Evolutionary conservation across 2,329 filamentous ascomycete genomes (phyloP).

Genomic region (Nannizziopsis arthrosporioides): DNA sequence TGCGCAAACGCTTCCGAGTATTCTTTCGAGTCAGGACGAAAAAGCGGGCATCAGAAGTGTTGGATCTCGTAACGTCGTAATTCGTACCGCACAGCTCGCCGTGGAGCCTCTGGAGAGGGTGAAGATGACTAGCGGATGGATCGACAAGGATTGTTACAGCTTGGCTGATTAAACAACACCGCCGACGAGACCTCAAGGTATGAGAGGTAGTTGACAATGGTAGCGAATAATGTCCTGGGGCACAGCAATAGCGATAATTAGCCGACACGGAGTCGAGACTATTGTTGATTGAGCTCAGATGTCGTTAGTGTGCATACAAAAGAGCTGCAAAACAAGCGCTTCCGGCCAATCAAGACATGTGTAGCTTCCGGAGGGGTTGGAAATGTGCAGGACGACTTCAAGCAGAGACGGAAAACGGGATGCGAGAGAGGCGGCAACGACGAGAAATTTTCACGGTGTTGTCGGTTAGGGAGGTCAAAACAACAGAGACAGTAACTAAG

Average conservation of each 20-base stretch:
- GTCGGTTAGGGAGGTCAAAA: too few relatives aligned
- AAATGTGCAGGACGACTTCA: too few relatives aligned
- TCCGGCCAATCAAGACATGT: too few relatives aligned
- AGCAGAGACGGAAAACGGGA: too few relatives aligned
- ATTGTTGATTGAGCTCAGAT: too few relatives aligned
- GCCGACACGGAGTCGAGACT: too few relatives aligned
- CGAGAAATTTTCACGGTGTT: too few relatives aligned
- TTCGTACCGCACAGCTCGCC: not conserved
- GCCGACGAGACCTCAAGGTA: not conserved
- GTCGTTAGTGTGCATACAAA: too few relatives aligned
- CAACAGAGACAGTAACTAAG: too few relatives aligned
- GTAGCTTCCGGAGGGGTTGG: too few relatives aligned
- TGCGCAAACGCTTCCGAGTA: not conserved
- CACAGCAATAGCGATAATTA: not conserved
- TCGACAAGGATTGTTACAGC: not conserved
- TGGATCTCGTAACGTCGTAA: conserved; percentile 6
- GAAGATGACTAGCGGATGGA: not conserved
- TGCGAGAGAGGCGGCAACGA: too few relatives aligned
- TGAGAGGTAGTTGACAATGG: not conserved
- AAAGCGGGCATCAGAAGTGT: conserved; percentile 2
- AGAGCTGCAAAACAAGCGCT: too few relatives aligned
- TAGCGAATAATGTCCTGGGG: not conserved
- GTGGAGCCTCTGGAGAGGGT: not conserved
- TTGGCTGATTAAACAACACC: not conserved
- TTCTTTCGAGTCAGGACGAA: not conserved